Evolutionary conservation across 768 basidiomycete genomes (phyloP).

Genomic region (Lanmaoa rubissima): DNA sequence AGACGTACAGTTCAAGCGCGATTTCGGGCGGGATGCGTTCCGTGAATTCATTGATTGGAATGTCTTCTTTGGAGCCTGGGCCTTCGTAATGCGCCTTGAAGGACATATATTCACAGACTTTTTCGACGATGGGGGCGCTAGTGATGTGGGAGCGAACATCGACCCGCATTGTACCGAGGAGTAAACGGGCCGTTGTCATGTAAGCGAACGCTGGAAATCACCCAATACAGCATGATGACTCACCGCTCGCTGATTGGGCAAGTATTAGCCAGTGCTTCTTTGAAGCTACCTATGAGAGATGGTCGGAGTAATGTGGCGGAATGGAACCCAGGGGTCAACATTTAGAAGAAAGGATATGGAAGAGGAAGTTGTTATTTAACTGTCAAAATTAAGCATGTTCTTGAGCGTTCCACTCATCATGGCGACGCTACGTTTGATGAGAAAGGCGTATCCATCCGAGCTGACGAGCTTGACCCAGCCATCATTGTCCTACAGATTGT

Average conservation of each 20-base stretch:
- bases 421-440: constrained; percentile 74
- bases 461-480: constrained; percentile 79
- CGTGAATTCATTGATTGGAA: constrained; percentile 71
- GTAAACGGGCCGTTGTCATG: neutral
- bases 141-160: neutral
- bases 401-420: constrained; percentile 77
- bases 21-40: constrained; percentile 87
- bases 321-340: constrained; percentile 6
- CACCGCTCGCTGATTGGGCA: constrained; percentile 74
- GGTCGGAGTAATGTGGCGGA: constrained; percentile 8
- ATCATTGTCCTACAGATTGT: constrained; percentile 23
- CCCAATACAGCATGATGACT: constrained; percentile 14
- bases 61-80: constrained; percentile 69
- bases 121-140: constrained; percentile 76
- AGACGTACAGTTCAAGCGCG: constrained; percentile 80
- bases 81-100: constrained; percentile 80
- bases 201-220: constrained; percentile 2
- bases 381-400: constrained; percentile 72
- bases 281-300: constrained; percentile 56
- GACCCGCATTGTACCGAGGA: neutral
- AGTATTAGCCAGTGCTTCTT: constrained; percentile 69
- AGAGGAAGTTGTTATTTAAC: constrained; percentile 42
- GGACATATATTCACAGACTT: constrained; percentile 84
- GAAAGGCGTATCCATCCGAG: constrained; percentile 77
- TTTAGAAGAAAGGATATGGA: constrained; percentile 13